A percentile compares a stretch with the other conserved stretches of the same genome.
These are phyloP conservation scores for Sporobolomyces pararoseus DNA, from an alignment of 768 basidiomycete genomes.

Conservation along the genomic window DNA sequence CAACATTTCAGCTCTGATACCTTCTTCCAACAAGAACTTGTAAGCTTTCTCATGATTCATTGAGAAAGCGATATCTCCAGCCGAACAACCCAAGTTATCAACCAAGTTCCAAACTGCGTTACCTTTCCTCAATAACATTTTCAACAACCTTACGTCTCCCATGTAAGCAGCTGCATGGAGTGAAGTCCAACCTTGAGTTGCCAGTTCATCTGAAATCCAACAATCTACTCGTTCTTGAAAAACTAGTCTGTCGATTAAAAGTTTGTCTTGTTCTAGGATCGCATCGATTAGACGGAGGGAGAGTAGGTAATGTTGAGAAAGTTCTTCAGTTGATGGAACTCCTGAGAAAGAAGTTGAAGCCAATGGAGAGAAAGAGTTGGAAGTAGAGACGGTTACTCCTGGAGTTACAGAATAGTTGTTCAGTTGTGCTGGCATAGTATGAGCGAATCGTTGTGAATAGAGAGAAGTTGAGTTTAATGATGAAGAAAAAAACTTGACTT, in stretches of 20 bases:
- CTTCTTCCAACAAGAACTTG: constrained; percentile 78
- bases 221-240: constrained; percentile 58
- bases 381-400: neutral
- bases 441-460: constrained; percentile 1
- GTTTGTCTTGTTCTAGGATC: constrained; percentile 4
- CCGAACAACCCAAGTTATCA: constrained; percentile 54
- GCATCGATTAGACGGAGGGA: constrained; percentile 31
- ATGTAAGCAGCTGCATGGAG: constrained; percentile 74
- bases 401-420: neutral
- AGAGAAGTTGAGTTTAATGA: neutral
- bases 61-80: constrained; percentile 84
- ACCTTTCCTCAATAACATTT: constrained; percentile 68
- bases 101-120: constrained; percentile 77
- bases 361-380: neutral
- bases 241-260: constrained; percentile 45
- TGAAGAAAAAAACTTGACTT: neutral
- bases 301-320: constrained; percentile 19
- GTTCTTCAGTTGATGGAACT: neutral
- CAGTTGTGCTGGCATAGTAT: neutral
- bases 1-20: constrained; percentile 74
- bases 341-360: neutral
- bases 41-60: constrained; percentile 74
- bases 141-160: constrained; percentile 63
- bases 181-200: constrained; percentile 71
- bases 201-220: constrained; percentile 78